A percentile compares a stretch with the other conserved stretches of the same genome.
Evolutionary conservation across 2,329 filamentous ascomycete species (phyloP).

Genomic region (Neonectria sp.): DNA sequence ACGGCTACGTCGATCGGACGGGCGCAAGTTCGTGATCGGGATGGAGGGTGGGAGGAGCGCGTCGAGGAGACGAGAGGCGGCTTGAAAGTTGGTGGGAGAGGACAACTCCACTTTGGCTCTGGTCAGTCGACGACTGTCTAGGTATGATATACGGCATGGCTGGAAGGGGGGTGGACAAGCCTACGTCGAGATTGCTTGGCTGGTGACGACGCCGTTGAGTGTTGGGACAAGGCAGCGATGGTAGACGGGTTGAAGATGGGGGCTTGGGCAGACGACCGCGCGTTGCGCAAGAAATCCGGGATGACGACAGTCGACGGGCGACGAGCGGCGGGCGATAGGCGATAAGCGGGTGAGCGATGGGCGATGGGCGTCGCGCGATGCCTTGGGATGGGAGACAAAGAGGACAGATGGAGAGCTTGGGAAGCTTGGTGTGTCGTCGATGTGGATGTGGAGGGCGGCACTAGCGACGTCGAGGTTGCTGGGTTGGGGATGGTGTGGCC

Average conservation of each 20-base stretch:
- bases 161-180: conserved; percentile 25
- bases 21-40: conserved; percentile 38
- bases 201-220: conserved; percentile 37
- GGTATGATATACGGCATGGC: conserved; percentile 40
- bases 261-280: conserved; percentile 49
- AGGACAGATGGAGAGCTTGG: conserved; percentile 44
- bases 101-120: conserved; percentile 26
- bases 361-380: conserved; percentile 25
- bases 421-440: conserved; percentile 48
- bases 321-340: conserved; percentile 31
- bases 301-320: conserved; percentile 25
- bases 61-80: conserved; percentile 16
- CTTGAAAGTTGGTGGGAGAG: conserved; percentile 13
- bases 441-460: conserved; percentile 45
- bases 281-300: conserved; percentile 49
- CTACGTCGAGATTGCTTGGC: conserved; percentile 22
- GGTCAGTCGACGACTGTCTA: conserved; percentile 42
- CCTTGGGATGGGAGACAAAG: conserved; percentile 25
- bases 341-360: conserved; percentile 28
- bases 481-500: conserved; percentile 45
- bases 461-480: conserved; percentile 39
- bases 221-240: conserved; percentile 37
- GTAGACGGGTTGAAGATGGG: conserved; percentile 34
- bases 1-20: conserved; percentile 46
- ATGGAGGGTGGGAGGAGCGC: conserved; percentile 43